Percentiles rank a stretch among this genome's conserved stretches.
These are phyloP conservation scores for Fusarium cicatricum DNA, from an alignment of 2,329 filamentous ascomycete species.

Conservation along the genomic window DNA sequence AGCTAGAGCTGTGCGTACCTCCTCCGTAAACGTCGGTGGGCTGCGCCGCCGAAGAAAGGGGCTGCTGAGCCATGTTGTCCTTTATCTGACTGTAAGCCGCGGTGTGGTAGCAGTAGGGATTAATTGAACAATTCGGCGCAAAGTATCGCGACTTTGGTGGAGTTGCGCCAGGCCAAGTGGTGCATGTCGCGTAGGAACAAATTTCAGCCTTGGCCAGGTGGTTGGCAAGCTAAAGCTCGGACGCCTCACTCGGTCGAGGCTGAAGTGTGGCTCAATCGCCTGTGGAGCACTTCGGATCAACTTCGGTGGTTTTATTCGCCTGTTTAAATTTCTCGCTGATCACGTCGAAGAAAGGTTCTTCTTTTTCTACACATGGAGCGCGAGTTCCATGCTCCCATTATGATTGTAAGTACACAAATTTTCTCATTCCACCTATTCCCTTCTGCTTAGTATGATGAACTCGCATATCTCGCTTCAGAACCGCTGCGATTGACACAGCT, in stretches of 20 bases:
- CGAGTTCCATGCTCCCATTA: conserved; percentile 46
- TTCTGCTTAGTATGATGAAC: conserved; percentile 50
- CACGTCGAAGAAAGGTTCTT: conserved; percentile 4
- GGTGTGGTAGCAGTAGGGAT: conserved; percentile 20
- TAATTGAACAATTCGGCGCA: conserved; percentile 42
- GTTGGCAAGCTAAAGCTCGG: conserved; percentile 31
- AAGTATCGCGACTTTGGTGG: conserved; percentile 37
- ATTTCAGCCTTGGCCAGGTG: conserved; percentile 45
- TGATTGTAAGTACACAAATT: conserved; percentile 49
- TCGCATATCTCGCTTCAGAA: conserved; percentile 57
- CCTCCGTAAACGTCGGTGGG: conserved; percentile 71
- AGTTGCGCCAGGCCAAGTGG: conserved; percentile 37
- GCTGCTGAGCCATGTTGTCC: conserved; percentile 62
- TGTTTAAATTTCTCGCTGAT: conserved; percentile 35
- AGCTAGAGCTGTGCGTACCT: conserved; percentile 53
- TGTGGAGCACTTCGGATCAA: conserved; percentile 27
- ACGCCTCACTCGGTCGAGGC: conserved; percentile 25
- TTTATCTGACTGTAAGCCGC: conserved; percentile 4
- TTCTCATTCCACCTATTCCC: neutral
- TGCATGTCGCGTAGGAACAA: conserved; percentile 43
- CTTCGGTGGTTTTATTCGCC: conserved; percentile 14
- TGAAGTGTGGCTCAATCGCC: conserved; percentile 14
- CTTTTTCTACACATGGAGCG: conserved; percentile 40
- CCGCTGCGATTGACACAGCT: conserved; percentile 60
- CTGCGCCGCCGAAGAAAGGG: conserved; percentile 62